These are phyloP conservation scores for Casaregolazyma suthepensis DNA, from an alignment of 1,139 yeast genomes.

Conservation along the genomic window DNA sequence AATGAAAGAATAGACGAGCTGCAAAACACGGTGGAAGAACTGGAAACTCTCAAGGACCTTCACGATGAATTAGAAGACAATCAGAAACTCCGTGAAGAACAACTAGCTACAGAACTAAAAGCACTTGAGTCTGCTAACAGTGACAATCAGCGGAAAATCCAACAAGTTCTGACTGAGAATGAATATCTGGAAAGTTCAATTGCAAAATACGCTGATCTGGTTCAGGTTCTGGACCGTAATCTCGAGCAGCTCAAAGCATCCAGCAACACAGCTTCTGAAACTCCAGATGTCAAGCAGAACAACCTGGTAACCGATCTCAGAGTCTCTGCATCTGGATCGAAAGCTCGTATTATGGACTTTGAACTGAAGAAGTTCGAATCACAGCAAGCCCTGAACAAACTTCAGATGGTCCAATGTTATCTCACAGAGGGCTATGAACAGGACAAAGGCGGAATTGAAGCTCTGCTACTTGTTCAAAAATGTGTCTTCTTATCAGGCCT, in stretches of 20 bases:
- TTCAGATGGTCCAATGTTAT: constrained; percentile 26
- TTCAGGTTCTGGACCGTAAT: constrained; percentile 28
- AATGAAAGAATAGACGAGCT: constrained; percentile 37
- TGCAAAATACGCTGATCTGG: constrained; percentile 29
- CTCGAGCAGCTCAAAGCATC: constrained; percentile 22
- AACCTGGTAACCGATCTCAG: neutral
- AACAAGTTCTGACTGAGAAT: constrained; percentile 34
- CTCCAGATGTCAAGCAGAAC: neutral
- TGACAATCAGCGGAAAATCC: constrained; percentile 30
- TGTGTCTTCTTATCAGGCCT: constrained; percentile 13
- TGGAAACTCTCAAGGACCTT: constrained; percentile 53
- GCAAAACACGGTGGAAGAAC: constrained; percentile 44
- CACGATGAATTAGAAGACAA: constrained; percentile 59
- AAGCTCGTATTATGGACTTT: constrained; percentile 23
- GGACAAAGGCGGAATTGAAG: constrained; percentile 21
- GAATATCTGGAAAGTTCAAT: constrained; percentile 32
- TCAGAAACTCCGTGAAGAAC: constrained; percentile 51
- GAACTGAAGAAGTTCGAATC: constrained; percentile 26
- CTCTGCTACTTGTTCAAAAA: constrained; percentile 16
- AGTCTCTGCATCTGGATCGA: constrained; percentile 16
- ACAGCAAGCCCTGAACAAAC: constrained; percentile 26
- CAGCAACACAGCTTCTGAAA: neutral
- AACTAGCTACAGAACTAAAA: constrained; percentile 43
- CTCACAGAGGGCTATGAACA: constrained; percentile 20
- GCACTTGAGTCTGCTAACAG: constrained; percentile 31